Base-by-base conservation (phyloP, 2,329 filamentous ascomycete species). In the Claviceps cyperi region DNA sequence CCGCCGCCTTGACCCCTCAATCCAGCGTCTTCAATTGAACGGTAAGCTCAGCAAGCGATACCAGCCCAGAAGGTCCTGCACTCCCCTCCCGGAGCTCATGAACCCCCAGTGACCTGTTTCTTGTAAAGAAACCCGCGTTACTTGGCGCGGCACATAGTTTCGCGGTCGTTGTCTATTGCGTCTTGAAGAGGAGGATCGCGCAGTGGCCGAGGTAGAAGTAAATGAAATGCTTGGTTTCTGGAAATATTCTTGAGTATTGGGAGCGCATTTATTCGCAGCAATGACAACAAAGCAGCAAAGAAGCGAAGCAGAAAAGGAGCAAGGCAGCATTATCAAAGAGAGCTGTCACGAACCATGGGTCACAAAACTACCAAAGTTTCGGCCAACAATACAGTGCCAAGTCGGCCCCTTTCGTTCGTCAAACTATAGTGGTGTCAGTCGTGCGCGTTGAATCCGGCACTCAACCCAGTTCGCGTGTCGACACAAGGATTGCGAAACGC, bases 191-290 rank as follows among this genome's bases (percentile, higher is more conserved):
- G 51, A 98, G 78, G 65, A 98, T 97, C 53, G 92, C 92, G 69
- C 89, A 96, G 76, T 97, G 92, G 50, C 92, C 92, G 53, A 98
- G 84, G 74, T 98, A 98, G 75, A 98, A 98, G 75, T 98, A 98
- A 67, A 98, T 96, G 75, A 98, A 98, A 71, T 98, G 92, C 74
- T 97, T 97, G 28, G 92, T 97, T 70, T 97, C 92, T 96, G 72
- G 38, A 38, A 19, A 1, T 19, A 36, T 0, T 21, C 39, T 48
- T 50, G 6, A 51, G 51, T 35, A 19, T 36, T 21, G 11, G 4
- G 8, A 11, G 28, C 9, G 28, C 28, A 32, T 32, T 11, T 11
- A 32, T 32, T 32, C 28, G 9, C 4, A 11, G 28, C 28, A 11
- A 32, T 32, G 8, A 32, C 4, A 32, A 11, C 28, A 32, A 32